phyloP scores from a whole-genome alignment of 768 basidiomycete genomes.

The Lactarius vividus region DNA sequence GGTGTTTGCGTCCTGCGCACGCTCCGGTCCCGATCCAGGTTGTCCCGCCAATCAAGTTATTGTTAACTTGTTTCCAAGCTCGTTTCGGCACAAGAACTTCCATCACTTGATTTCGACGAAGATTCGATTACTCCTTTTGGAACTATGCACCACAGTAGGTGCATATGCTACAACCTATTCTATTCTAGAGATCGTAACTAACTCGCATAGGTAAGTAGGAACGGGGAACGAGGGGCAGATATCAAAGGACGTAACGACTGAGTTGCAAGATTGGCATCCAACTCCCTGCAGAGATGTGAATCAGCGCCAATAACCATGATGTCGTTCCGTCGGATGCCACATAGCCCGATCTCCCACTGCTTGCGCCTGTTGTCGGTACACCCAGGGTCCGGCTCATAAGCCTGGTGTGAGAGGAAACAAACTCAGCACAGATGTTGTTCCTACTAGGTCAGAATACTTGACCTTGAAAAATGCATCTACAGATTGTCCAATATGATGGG shows the following conservation, averaged over 20 bases:
- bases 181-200: neutral
- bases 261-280: constrained; percentile 26
- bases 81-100: neutral
- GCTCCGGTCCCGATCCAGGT: no score
- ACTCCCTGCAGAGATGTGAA: constrained; percentile 9
- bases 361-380: neutral
- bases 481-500: constrained; percentile 9
- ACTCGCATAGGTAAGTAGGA: neutral
- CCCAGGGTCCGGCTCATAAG: neutral
- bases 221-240: no score
- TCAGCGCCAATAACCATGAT: constrained; percentile 12
- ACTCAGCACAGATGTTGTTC: neutral
- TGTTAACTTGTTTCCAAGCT: no score
- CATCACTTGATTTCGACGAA: neutral
- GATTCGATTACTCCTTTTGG: neutral
- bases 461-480: constrained; percentile 13
- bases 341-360: neutral
- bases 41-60: no score
- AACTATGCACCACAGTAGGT: no score
- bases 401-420: neutral
- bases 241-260: neutral
- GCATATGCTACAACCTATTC: constrained; percentile 2
- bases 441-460: neutral
- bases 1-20: no score
- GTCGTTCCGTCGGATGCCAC: neutral